phyloP scores from a whole-genome alignment of 371 early-diverging fungal species.

The Mortierella sp. region DNA sequence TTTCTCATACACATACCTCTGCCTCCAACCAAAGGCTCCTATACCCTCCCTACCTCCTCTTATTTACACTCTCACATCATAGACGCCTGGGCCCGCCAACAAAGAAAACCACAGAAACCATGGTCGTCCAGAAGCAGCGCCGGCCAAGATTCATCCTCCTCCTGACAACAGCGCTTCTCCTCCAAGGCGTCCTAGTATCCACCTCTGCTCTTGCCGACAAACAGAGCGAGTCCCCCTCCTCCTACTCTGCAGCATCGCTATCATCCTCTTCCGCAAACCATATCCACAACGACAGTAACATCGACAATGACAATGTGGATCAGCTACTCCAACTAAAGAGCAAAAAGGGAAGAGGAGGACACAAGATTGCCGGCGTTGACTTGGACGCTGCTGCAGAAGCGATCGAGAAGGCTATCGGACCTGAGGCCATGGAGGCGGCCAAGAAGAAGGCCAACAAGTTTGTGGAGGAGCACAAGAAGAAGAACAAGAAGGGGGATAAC shows the following conservation, averaged over 20 bases:
- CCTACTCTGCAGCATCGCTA: not conserved
- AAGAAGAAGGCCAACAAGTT: conserved; percentile 2
- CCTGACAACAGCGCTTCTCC: conserved; percentile 17
- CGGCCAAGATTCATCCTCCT: conserved; percentile 27
- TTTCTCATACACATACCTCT: not conserved
- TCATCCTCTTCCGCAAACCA: not conserved
- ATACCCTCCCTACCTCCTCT: not conserved
- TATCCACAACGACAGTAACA: not conserved
- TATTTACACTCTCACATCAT: not conserved
- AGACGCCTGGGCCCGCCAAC: not conserved
- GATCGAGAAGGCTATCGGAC: conserved; percentile 3
- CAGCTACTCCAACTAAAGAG: not conserved
- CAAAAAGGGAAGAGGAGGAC: not conserved
- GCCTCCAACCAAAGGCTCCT: not conserved
- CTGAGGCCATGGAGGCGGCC: not conserved
- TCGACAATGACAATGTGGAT: not conserved
- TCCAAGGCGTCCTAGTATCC: conserved; percentile 11
- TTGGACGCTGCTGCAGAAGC: not conserved
- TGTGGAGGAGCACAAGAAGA: not conserved
- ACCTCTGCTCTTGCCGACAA: not conserved
- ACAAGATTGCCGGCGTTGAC: not conserved
- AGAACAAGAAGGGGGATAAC: not conserved
- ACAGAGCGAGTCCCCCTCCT: not conserved
- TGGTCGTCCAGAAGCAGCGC: conserved; percentile 14
- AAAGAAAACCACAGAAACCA: not conserved